Conservation (phyloP, 305 asterid species). For the Solanum chacoense region DNA sequence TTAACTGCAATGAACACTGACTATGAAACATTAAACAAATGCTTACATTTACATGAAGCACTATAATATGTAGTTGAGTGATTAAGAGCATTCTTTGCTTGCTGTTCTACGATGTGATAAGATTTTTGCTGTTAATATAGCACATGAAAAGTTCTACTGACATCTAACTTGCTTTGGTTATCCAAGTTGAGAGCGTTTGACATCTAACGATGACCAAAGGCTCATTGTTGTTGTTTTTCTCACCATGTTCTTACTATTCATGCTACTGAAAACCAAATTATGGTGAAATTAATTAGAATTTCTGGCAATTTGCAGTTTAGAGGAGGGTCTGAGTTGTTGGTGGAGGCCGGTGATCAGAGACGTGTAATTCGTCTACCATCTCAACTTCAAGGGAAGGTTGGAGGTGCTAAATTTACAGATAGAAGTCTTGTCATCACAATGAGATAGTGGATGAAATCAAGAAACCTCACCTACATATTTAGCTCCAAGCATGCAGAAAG, state of each 20-base stretch:
- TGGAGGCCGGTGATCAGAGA: conserved; percentile 96
- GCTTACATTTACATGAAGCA: background rate
- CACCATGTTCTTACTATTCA: background rate
- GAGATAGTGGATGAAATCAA: conserved; percentile 17
- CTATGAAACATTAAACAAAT: background rate
- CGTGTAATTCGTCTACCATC: conserved; percentile 69
- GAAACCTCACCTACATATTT: background rate
- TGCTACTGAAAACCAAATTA: background rate
- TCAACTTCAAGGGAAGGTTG: conserved; percentile 80
- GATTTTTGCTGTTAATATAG: background rate
- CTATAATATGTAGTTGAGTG: background rate
- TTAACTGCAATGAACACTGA: background rate
- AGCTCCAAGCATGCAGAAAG: background rate
- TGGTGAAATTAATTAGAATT: background rate
- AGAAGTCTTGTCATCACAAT: conserved; percentile 65
- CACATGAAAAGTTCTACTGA: background rate
- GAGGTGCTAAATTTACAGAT: conserved; percentile 75
- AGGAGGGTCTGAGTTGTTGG: conserved; percentile 84
- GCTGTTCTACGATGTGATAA: background rate
- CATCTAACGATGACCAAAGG: background rate
- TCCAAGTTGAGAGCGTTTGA: background rate
- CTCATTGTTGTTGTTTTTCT: background rate
- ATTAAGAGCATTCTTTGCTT: background rate
- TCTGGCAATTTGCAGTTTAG: conserved; percentile 50
- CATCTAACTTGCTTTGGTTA: background rate